Evolutionary conservation across 495 filamentous ascomycete species (phyloP), one percentile per base, ranked within the genome.

Genomic region (Jackrogersella minutella): DNA sequence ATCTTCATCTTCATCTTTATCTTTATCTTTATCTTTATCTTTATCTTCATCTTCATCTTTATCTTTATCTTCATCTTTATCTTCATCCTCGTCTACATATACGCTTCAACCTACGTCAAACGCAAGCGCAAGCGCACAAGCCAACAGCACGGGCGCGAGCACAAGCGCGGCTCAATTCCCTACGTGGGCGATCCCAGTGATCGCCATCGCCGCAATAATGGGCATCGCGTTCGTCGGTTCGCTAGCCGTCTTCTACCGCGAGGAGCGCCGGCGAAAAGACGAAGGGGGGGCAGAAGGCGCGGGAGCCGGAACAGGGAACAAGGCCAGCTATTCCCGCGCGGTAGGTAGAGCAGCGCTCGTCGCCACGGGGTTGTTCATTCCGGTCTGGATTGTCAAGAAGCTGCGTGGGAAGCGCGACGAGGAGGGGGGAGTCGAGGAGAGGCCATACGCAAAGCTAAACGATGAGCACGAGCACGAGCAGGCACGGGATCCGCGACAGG

Each of bases 111-210:
- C 21, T 19, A 26, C 41, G 10, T 2, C 21, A 30, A 49, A 5
- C 11, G 1, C 5, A 28, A 21, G 43, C 1, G 6, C 43, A 28
- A 28, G 5, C 5, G 4, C 44, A 13, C 22, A 31, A n/a, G 5
- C 6, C 33, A 36, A 7, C 26, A 11, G 33, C 11, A 36, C 33
- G 11, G 11, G 33, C 8, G 31, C 21, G 2, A 36, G 5, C 14
- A 4, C 61, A 21, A 34, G 16, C 10, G 16, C 40, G 5, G 16
- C 19, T 6, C 8, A 39, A 9, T 14, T 64, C 9, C 62, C 44
- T 4, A 39, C 46, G 6, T 64, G 37, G 34, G 62, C 55, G 6
- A 55, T 66, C 21, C 30, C 24, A 4, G 10, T 66, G 14, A 49
- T 59, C 16, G 55, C 59, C 31, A 9, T 66, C 22, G 55, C 24